A percentile compares a stretch with the other conserved stretches of the same genome.
Evolutionary conservation across 2,329 filamentous ascomycete genomes (phyloP).

Genomic region (Phialophora expanda): DNA sequence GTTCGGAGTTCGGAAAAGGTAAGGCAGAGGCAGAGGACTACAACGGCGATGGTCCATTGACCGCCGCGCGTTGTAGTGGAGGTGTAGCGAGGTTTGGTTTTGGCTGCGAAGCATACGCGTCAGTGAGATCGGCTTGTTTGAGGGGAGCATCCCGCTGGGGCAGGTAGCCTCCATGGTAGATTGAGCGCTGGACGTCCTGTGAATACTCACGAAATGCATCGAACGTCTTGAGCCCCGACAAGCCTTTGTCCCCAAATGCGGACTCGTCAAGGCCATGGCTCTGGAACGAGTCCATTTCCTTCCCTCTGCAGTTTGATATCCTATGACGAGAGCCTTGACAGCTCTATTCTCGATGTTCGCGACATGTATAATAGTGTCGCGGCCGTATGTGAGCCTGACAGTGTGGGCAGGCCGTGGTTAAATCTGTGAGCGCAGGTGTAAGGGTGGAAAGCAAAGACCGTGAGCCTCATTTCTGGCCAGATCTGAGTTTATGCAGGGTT

Average conservation of each 20-base stretch:
- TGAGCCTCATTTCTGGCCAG: conserved; percentile 26
- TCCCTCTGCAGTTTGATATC: not conserved
- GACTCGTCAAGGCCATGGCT: conserved; percentile 75
- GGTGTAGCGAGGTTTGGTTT: conserved; percentile 93
- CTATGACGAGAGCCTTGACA: conserved; percentile 21
- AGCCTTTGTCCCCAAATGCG: conserved; percentile 74
- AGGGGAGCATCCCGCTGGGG: not conserved
- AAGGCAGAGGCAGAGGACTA: conserved; percentile 74
- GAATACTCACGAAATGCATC: conserved; percentile 86
- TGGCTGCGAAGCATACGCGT: conserved; percentile 63
- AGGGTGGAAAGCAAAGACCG: conserved; percentile 5
- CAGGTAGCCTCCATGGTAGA: not conserved
- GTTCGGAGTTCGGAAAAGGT: conserved; percentile 76
- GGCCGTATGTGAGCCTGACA: not conserved
- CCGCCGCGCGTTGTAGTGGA: conserved; percentile 83
- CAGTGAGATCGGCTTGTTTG: conserved; percentile 14
- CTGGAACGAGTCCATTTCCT: conserved; percentile 35
- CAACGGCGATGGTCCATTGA: conserved; percentile 88
- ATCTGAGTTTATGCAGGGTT: conserved; percentile 33
- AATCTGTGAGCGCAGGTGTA: not conserved
- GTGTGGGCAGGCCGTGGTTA: not conserved
- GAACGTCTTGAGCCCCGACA: conserved; percentile 74
- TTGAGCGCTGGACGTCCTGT: not conserved
- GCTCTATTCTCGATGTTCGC: conserved; percentile 23
- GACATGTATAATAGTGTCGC: conserved; percentile 25